Evolutionary conservation across 2,329 filamentous ascomycete genomes (phyloP).

Genomic region (Fusarium heterosporum): DNA sequence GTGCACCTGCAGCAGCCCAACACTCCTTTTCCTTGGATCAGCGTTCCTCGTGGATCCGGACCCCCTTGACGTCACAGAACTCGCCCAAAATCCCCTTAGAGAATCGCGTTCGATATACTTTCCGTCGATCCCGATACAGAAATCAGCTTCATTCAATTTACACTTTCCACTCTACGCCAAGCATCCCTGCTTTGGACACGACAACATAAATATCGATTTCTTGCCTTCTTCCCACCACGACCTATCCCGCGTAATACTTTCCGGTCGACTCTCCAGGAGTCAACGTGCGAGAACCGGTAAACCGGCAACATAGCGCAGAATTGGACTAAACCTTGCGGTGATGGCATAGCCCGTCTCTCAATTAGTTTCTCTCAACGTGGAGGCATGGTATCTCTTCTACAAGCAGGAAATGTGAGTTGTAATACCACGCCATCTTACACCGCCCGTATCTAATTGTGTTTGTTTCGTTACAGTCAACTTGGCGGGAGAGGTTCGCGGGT

Average conservation of each 20-base stretch:
- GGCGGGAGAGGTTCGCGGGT: conserved; percentile 43
- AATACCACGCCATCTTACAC: conserved; percentile 43
- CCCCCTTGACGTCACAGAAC: conserved; percentile 47
- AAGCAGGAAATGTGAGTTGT: conserved; percentile 42
- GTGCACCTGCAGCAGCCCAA: conserved; percentile 28
- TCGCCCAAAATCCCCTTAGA: conserved; percentile 33
- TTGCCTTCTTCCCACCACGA: neutral
- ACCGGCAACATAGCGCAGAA: conserved; percentile 36
- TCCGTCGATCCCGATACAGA: conserved; percentile 41
- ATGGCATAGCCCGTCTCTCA: conserved; percentile 45
- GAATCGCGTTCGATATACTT: conserved; percentile 38
- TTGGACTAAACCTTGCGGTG: conserved; percentile 31
- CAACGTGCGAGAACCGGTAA: conserved; percentile 37
- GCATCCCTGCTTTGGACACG: conserved; percentile 9
- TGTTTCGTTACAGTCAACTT: conserved; percentile 37
- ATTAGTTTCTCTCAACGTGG: conserved; percentile 37
- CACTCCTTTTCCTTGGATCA: conserved; percentile 23
- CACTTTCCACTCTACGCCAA: conserved; percentile 25
- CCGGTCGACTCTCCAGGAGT: conserved; percentile 18
- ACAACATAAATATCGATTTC: conserved; percentile 3
- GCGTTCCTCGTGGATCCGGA: conserved; percentile 29
- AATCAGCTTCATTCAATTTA: conserved; percentile 24
- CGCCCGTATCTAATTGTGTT: conserved; percentile 39
- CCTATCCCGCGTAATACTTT: conserved; percentile 1
- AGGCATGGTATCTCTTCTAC: conserved; percentile 47